Conservation (phyloP, 495 filamentous ascomycete species). For the Tuber calosporum region DNA sequence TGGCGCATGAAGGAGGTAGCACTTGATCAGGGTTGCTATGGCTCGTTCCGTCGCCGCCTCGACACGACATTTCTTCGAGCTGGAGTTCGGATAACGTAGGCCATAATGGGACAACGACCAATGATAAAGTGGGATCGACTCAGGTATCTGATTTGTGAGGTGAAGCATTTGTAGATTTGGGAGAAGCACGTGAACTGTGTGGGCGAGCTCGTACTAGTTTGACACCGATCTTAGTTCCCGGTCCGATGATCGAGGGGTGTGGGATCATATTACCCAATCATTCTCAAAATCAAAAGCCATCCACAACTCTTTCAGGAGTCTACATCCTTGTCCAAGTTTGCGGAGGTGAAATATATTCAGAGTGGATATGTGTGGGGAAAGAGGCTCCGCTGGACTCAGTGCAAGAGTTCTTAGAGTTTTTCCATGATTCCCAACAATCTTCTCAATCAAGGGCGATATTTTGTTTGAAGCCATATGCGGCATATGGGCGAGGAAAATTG, state of each 20-base stretch:
- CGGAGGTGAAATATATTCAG: neutral
- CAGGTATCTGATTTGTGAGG: neutral
- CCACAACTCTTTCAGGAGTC: neutral
- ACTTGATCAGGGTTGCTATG: neutral
- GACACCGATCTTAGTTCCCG: neutral
- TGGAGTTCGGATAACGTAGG: neutral
- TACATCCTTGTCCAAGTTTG: neutral
- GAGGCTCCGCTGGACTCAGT: neutral
- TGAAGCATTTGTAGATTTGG: constrained; percentile 3
- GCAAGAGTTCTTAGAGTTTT: neutral
- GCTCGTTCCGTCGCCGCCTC: neutral
- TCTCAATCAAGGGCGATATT: neutral
- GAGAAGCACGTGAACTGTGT: neutral
- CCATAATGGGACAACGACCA: neutral
- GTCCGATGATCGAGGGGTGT: neutral
- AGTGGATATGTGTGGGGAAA: neutral
- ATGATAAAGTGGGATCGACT: neutral
- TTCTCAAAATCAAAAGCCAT: constrained; percentile 2
- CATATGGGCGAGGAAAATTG: neutral
- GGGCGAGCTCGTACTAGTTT: neutral
- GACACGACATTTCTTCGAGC: neutral
- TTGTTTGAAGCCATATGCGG: neutral
- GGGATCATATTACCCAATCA: neutral
- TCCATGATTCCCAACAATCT: neutral
- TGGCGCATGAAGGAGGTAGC: neutral